Percentiles rank a stretch among this genome's conserved stretches.
Evolutionary conservation across 2,329 filamentous ascomycete species (phyloP).

Genomic region (Sporothrix schenckii): DNA sequence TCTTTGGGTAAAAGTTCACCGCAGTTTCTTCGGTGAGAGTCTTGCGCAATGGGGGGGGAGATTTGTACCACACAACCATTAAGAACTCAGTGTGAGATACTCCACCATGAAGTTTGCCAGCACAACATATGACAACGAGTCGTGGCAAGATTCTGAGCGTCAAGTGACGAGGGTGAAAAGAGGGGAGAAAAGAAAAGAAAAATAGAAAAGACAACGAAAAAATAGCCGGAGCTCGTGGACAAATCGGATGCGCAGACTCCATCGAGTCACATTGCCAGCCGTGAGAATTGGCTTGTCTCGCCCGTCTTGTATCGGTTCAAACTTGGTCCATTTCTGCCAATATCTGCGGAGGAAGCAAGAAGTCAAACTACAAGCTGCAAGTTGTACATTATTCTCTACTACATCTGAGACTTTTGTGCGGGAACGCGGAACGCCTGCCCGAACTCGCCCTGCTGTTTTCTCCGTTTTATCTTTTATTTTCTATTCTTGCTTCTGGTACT

Average conservation of each 20-base stretch:
- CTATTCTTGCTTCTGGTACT: neutral
- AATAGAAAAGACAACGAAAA: neutral
- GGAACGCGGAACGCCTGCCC: constrained; percentile 9
- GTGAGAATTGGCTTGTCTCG: neutral
- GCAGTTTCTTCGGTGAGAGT: too few relatives aligned
- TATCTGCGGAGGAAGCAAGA: constrained; percentile 3
- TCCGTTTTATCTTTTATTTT: neutral
- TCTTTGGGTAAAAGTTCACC: neutral
- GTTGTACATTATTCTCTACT: too few relatives aligned
- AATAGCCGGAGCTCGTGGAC: neutral
- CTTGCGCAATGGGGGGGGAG: neutral
- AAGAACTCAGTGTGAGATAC: neutral
- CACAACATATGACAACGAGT: neutral
- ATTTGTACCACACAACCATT: neutral
- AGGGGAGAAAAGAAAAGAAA: neutral
- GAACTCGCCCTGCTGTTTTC: neutral
- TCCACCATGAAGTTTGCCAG: constrained; percentile 3
- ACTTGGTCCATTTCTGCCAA: neutral
- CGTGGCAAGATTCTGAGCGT: neutral
- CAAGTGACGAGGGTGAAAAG: neutral
- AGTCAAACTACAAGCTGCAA: neutral
- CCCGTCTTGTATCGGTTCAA: neutral
- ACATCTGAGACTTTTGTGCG: neutral
- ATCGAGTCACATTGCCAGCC: neutral
- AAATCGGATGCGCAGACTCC: neutral